Percentiles rank a stretch among this genome's conserved stretches.
phyloP scores from a whole-genome alignment of 2,329 filamentous ascomycete genomes.

The Colletotrichum plurivorum region DNA sequence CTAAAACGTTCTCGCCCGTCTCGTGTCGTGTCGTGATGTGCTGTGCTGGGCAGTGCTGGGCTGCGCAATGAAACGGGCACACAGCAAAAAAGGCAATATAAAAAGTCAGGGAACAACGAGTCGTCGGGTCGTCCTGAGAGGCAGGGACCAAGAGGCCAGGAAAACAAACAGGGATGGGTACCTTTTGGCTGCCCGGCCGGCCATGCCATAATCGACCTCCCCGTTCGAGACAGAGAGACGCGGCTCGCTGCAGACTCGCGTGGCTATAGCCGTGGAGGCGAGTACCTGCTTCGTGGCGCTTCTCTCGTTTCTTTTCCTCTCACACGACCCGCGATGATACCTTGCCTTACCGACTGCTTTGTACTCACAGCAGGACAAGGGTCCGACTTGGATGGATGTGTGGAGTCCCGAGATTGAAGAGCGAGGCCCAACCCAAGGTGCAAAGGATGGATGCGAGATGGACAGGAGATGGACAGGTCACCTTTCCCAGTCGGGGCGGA shows the following conservation, averaged over 20 bases:
- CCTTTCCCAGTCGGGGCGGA: slow-evolving; percentile 17
- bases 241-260: slow-evolving; percentile 34
- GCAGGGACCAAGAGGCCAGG: slow-evolving; percentile 16
- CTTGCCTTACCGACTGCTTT: not conserved
- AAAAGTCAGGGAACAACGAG: slow-evolving; percentile 13
- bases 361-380: slow-evolving; percentile 5
- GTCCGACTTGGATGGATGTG: slow-evolving; percentile 18
- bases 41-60: not conserved
- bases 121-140: slow-evolving; percentile 3
- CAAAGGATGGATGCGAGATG: slow-evolving; percentile 33
- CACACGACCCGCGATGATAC: slow-evolving; percentile 24
- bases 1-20: not conserved
- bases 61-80: slow-evolving; percentile 4
- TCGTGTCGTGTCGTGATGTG: not conserved
- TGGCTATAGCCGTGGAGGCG: slow-evolving; percentile 16
- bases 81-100: slow-evolving; percentile 16
- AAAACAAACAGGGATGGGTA: slow-evolving; percentile 19
- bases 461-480: slow-evolving; percentile 38
- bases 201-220: slow-evolving; percentile 9
- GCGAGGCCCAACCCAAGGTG: not conserved
- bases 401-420: slow-evolving; percentile 34
- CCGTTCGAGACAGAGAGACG: slow-evolving; percentile 24
- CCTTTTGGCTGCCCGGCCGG: not conserved
- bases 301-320: slow-evolving; percentile 29
- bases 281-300: slow-evolving; percentile 39